Conservation (phyloP, 2,329 filamentous ascomycete genomes). For the Colletotrichum kahawae region DNA sequence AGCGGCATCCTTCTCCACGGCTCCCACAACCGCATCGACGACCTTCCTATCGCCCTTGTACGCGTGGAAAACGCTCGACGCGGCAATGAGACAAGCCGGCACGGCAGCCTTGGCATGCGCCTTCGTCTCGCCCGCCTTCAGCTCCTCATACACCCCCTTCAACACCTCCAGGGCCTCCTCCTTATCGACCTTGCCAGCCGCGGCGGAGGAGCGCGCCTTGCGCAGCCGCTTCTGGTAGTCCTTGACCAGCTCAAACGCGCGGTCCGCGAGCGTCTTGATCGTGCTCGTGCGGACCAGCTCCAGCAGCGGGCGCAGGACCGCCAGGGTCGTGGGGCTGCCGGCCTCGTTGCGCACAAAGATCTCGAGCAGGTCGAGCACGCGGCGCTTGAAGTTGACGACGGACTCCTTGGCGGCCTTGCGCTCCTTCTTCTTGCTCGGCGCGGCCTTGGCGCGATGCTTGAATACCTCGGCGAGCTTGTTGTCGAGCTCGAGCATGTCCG, state of each 20-base stretch:
- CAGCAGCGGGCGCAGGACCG: conserved; percentile 78
- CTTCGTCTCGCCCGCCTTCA: conserved; percentile 66
- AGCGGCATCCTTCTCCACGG: conserved; percentile 53
- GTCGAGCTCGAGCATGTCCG: conserved; percentile 92
- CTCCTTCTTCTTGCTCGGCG: conserved; percentile 76
- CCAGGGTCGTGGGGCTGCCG: conserved; percentile 68
- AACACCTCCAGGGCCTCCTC: conserved; percentile 63
- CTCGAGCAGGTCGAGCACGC: conserved; percentile 84
- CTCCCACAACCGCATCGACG: conserved; percentile 68
- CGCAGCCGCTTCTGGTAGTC: conserved; percentile 72
- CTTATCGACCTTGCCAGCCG: conserved; percentile 35
- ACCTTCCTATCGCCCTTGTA: conserved; percentile 57
- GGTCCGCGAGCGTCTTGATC: conserved; percentile 76
- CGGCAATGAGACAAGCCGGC: conserved; percentile 71
- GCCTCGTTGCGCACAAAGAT: conserved; percentile 85
- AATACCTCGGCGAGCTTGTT: conserved; percentile 85
- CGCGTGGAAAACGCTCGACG: conserved; percentile 62
- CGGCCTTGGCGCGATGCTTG: conserved; percentile 71
- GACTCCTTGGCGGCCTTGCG: conserved; percentile 87
- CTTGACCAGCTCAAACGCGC: conserved; percentile 74
- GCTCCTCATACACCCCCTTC: conserved; percentile 70
- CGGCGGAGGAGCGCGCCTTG: conserved; percentile 55
- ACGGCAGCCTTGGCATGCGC: conserved; percentile 78
- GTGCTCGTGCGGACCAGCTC: conserved; percentile 76
- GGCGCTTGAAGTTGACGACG: conserved; percentile 93